phyloP scores from a whole-genome alignment of 2,329 filamentous ascomycete genomes.

The Sclerotinia nivalis region DNA sequence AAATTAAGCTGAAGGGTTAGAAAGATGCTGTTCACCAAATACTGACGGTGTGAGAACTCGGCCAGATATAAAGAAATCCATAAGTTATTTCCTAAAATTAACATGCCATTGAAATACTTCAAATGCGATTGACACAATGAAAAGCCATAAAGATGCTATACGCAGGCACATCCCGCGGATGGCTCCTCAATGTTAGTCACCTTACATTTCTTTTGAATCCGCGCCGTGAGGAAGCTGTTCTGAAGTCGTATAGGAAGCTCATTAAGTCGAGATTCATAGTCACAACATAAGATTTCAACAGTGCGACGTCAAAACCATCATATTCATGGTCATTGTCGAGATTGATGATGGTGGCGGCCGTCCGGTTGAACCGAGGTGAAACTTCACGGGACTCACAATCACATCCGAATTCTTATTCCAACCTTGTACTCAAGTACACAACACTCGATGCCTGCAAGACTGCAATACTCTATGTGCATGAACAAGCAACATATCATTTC shows the following conservation, averaged over 20 bases:
- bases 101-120: neutral
- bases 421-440: neutral
- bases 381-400: neutral
- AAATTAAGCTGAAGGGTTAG: neutral
- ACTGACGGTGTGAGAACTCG: too few relatives aligned
- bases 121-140: neutral
- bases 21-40: neutral
- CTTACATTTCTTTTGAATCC: neutral
- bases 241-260: neutral
- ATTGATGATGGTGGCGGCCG: neutral
- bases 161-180: neutral
- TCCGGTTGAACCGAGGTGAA: neutral
- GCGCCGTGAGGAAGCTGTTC: neutral
- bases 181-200: neutral
- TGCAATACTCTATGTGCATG: neutral
- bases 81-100: neutral
- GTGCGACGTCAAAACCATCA: neutral
- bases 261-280: too few relatives aligned
- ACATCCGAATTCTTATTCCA: neutral
- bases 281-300: neutral
- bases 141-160: neutral
- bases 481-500: neutral
- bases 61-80: too few relatives aligned
- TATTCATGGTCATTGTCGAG: neutral
- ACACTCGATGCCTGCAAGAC: neutral